These are phyloP conservation scores for Phytophthora quininea DNA, from an alignment of 352 stramenopile genomes.

Conservation along the genomic window DNA sequence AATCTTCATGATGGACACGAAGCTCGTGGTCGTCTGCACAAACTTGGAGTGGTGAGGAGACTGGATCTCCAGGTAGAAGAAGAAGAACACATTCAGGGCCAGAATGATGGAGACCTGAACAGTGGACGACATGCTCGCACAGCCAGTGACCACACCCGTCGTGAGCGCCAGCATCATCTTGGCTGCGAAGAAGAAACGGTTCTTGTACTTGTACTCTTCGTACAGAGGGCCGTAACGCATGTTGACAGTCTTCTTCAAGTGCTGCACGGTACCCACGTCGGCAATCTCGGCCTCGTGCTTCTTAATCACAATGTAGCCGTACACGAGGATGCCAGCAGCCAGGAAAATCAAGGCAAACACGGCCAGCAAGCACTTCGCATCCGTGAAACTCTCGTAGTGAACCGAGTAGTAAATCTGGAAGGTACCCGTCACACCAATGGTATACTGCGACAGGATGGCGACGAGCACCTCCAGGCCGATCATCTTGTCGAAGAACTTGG, in stretches of 20 bases:
- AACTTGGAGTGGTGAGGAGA: slow-evolving; percentile 75
- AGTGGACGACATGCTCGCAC: slow-evolving; percentile 53
- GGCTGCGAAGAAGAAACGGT: slow-evolving; percentile 84
- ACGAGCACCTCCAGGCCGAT: slow-evolving; percentile 79
- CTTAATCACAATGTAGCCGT: slow-evolving; percentile 74
- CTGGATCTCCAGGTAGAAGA: slow-evolving; percentile 76
- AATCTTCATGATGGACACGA: slow-evolving; percentile 84
- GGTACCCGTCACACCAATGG: slow-evolving; percentile 81
- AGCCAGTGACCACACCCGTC: slow-evolving; percentile 65
- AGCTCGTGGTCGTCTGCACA: slow-evolving; percentile 73
- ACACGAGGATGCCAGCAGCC: slow-evolving; percentile 78
- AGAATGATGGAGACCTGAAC: slow-evolving; percentile 65
- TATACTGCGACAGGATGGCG: slow-evolving; percentile 84
- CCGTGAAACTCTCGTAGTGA: slow-evolving; percentile 51
- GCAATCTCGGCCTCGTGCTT: slow-evolving; percentile 76
- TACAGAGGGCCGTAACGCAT: slow-evolving; percentile 84
- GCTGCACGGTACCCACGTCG: slow-evolving; percentile 76
- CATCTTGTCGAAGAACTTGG: slow-evolving; percentile 88
- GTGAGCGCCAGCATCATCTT: slow-evolving; percentile 79
- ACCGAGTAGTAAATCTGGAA: slow-evolving; percentile 87
- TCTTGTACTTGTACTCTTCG: slow-evolving; percentile 90
- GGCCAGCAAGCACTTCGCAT: slow-evolving; percentile 74
- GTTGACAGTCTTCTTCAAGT: slow-evolving; percentile 86
- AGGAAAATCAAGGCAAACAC: slow-evolving; percentile 65
- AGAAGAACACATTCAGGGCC: slow-evolving; percentile 64